A percentile compares a stretch with the other conserved stretches of the same genome.
Evolutionary conservation across 2,329 filamentous ascomycete genomes (phyloP).

Genomic region (Sarocladium oryzae): DNA sequence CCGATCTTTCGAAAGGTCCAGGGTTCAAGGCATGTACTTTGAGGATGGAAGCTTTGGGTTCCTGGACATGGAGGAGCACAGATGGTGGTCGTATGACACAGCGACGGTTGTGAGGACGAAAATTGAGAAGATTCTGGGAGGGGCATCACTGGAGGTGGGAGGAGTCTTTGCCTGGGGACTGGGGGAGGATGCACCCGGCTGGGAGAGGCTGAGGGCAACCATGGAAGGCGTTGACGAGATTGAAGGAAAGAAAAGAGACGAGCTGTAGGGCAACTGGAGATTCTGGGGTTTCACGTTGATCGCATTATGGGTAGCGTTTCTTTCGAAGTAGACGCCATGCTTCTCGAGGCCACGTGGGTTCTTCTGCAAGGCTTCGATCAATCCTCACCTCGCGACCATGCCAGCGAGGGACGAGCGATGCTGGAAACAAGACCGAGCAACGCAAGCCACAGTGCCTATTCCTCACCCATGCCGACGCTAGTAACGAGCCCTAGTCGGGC

Average conservation of each 20-base stretch:
- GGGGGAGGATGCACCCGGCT: slow-evolving; percentile 55
- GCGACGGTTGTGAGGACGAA: slow-evolving; percentile 54
- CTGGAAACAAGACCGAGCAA: background rate
- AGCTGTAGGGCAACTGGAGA: slow-evolving; percentile 18
- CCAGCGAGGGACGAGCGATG: no score
- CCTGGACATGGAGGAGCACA: slow-evolving; percentile 50
- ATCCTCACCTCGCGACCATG: no score
- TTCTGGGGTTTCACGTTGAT: no score
- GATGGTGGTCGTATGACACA: slow-evolving; percentile 74
- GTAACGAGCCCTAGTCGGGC: background rate
- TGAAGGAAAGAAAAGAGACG: slow-evolving; percentile 16
- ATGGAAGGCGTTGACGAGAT: slow-evolving; percentile 17
- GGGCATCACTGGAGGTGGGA: slow-evolving; percentile 28
- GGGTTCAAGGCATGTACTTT: slow-evolving; percentile 40
- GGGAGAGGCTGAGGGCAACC: slow-evolving; percentile 32
- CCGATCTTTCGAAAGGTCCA: slow-evolving; percentile 52
- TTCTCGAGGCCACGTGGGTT: background rate
- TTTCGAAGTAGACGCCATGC: no score
- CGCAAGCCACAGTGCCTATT: slow-evolving; percentile 2
- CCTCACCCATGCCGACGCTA: background rate
- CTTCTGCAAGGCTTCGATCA: background rate
- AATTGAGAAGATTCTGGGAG: slow-evolving; percentile 50
- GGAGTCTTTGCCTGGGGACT: slow-evolving; percentile 73
- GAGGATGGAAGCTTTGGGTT: slow-evolving; percentile 64
- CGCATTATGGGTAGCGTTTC: no score